Evolutionary conservation across 768 basidiomycete genomes (phyloP), one percentile per base, ranked within the genome.

Genomic region (Brasilioporus rufonigricans): DNA sequence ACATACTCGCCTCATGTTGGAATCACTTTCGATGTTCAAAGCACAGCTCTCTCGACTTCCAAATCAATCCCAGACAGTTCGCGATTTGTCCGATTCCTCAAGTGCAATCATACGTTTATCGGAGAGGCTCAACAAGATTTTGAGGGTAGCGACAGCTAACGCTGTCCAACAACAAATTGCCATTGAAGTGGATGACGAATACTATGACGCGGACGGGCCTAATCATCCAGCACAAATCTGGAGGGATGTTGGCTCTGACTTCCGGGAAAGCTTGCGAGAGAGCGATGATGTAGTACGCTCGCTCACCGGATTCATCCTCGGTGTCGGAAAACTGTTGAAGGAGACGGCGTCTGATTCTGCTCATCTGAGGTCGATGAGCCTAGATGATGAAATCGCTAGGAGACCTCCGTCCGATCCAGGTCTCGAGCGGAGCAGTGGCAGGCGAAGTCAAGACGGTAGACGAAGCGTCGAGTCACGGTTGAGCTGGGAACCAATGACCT

Each of bases 281-380:
- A 87, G 87, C 56, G 91, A 93, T 65, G 91, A 93, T 66, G 74
- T 91, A 44, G 85, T 92, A 4, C 74, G 91, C 51, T 84, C 82
- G 8, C 74, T 89, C 67, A 93, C 91, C 9, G 85, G 83, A 39
- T 82, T 93, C 55, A 69, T 93, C 59, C 72, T 92, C n/a, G 86
- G 87, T 31, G 77, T 87, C 7, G 89, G 91, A 31, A 82, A 81
- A 67, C 76, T 87, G 12, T 67, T 91, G 55, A 78, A 83, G 55
- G 90, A 91, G 49, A 68, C 77, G 23, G 53, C 70, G 48, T 40
- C 70, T 41, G 63, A 68, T 52, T 64, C 68, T 12, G 73, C 71
- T 21, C 73, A 73, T 46, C 65, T 76, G 39, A 82, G 82, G 55
- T 81, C 80, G 45, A 67, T 77, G 35, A 86, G 84, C 68, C 61